Evolutionary conservation across 139 green algal genomes (phyloP).

Genomic region (Micractinium conductrix): DNA sequence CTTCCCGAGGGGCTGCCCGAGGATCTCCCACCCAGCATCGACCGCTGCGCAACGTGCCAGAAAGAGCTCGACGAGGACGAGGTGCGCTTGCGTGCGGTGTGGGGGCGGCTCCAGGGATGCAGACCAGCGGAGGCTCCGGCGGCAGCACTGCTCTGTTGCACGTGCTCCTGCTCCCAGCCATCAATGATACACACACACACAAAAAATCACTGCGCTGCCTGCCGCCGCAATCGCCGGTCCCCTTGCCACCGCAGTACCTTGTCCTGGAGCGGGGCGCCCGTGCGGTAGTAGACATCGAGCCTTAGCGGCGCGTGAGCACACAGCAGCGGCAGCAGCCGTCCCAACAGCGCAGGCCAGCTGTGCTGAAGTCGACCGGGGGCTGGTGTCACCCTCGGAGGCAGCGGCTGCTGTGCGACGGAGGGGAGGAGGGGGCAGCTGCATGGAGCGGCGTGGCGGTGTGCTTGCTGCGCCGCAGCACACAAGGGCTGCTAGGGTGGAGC

Average conservation of each 20-base stretch:
- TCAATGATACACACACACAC: no score
- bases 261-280: not conserved
- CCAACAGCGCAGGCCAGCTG: no score
- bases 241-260: not conserved
- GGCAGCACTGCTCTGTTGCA: not conserved
- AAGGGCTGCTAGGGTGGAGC: no score
- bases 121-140: not conserved
- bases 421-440: no score
- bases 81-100: not conserved
- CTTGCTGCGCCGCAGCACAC: no score
- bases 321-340: not conserved
- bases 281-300: not conserved
- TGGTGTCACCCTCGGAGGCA: no score
- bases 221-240: not conserved
- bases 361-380: no score
- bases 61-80: not conserved
- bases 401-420: no score
- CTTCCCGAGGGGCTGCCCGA: slow-evolving; percentile 1
- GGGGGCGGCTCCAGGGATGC: not conserved
- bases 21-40: not conserved
- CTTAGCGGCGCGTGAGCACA: not conserved
- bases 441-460: no score
- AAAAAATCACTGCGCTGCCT: not conserved
- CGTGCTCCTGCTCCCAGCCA: not conserved
- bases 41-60: not conserved